Percentiles rank a stretch among this genome's conserved stretches.
Conservation (phyloP, 2,329 filamentous ascomycete genomes). For the Ophiocordyceps camponoti-floridani region DNA sequence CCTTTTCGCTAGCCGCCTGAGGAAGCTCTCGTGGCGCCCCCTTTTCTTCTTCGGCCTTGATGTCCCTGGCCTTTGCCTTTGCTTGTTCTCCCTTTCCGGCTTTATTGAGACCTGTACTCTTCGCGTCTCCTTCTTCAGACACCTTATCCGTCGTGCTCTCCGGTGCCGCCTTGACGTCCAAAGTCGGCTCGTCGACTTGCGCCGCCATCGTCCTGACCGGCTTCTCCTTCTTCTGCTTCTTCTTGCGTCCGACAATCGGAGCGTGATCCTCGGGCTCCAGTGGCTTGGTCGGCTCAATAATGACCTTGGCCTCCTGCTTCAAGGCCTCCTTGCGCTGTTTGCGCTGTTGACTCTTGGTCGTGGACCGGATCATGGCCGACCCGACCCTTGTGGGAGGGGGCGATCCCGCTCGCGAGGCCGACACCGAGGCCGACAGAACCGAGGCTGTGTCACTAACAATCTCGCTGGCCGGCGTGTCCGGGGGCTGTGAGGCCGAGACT, state of each 20-base stretch:
- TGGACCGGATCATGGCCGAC: constrained; percentile 47
- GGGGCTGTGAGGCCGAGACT: constrained; percentile 24
- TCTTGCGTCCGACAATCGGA: constrained; percentile 64
- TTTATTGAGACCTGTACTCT: constrained; percentile 10
- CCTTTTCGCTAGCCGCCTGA: constrained; percentile 10
- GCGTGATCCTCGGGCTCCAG: constrained; percentile 41
- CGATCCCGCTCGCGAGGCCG: constrained; percentile 49
- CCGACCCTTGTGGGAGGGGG: constrained; percentile 49
- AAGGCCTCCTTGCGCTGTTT: constrained; percentile 55
- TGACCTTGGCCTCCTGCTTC: constrained; percentile 41
- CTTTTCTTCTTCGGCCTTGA: not conserved
- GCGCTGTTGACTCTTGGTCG: constrained; percentile 63
- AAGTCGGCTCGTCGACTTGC: constrained; percentile 2
- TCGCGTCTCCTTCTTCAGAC: constrained; percentile 5
- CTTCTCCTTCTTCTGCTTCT: constrained; percentile 69
- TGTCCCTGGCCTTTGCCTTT: constrained; percentile 3
- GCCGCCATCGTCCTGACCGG: constrained; percentile 9
- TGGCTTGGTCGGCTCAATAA: constrained; percentile 27
- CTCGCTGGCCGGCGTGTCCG: constrained; percentile 60
- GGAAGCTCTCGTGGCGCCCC: constrained; percentile 1
- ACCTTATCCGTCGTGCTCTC: constrained; percentile 1
- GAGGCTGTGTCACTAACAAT: constrained; percentile 62
- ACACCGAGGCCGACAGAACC: constrained; percentile 53
- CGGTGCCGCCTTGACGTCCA: constrained; percentile 3
- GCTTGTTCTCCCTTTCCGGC: constrained; percentile 12